phyloP scores from a whole-genome alignment of 2,329 filamentous ascomycete genomes.

The Cordyceps farinosa region DNA sequence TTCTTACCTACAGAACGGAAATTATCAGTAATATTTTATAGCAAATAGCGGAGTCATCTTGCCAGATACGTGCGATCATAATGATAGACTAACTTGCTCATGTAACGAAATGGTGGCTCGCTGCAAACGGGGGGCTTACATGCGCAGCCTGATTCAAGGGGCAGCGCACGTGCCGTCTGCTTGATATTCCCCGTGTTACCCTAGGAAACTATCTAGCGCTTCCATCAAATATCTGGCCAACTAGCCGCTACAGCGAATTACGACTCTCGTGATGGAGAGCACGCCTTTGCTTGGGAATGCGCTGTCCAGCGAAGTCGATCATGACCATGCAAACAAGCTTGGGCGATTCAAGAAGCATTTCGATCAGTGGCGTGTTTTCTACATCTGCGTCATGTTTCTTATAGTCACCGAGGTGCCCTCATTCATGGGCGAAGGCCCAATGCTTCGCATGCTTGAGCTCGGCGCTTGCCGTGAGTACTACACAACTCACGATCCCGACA shows the following conservation, averaged over 20 bases:
- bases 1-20: too few relatives aligned
- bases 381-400: neutral
- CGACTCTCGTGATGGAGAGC: neutral
- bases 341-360: neutral
- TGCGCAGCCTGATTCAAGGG: too few relatives aligned
- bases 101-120: too few relatives aligned
- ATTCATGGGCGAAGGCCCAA: neutral
- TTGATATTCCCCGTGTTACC: neutral
- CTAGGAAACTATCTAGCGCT: neutral
- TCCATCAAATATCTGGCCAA: neutral
- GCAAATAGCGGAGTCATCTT: too few relatives aligned
- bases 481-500: neutral
- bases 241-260: neutral
- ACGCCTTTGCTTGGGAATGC: neutral
- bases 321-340: neutral
- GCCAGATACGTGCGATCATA: too few relatives aligned
- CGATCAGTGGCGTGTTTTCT: neutral
- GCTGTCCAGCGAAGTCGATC: neutral
- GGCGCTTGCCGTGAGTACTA: conserved; percentile 4
- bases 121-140: too few relatives aligned
- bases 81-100: too few relatives aligned
- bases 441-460: conserved; percentile 10
- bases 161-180: too few relatives aligned
- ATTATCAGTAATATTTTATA: too few relatives aligned
- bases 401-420: neutral